phyloP scores from a whole-genome alignment of 208 protist species.

The Crithidia acanthocephali region DNA sequence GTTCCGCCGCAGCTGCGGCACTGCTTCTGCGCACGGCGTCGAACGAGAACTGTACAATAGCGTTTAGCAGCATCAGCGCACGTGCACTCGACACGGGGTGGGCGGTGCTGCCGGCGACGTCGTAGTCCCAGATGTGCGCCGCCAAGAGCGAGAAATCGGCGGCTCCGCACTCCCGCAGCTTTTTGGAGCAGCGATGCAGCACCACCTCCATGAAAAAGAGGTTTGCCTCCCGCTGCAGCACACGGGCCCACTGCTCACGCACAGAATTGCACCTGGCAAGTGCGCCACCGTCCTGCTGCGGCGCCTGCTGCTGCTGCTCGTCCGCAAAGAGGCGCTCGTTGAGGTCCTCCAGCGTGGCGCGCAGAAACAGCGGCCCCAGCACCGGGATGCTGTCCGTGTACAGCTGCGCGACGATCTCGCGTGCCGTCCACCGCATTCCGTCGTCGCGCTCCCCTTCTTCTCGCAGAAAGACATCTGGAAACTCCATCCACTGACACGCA shows the following conservation, averaged over 20 bases:
- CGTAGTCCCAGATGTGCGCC: slow-evolving; percentile 34
- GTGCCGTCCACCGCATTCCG: slow-evolving; percentile 42
- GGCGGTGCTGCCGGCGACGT: slow-evolving; percentile 29
- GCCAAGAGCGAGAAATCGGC: slow-evolving; percentile 41
- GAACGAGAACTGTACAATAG: slow-evolving; percentile 40
- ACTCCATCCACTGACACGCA: slow-evolving; percentile 31
- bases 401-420: slow-evolving; percentile 45
- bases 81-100: slow-evolving; percentile 44
- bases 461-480: slow-evolving; percentile 52
- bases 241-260: not conserved
- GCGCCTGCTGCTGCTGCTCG: not conserved
- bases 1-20: not conserved
- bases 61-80: slow-evolving; percentile 43
- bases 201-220: slow-evolving; percentile 60
- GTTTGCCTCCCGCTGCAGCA: slow-evolving; percentile 47
- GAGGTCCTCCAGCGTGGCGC: slow-evolving; percentile 40
- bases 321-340: slow-evolving; percentile 33
- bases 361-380: slow-evolving; percentile 55
- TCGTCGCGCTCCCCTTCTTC: slow-evolving; percentile 67
- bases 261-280: not conserved
- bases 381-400: slow-evolving; percentile 31
- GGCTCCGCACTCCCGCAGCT: slow-evolving; percentile 38
- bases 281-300: not conserved
- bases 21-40: not conserved
- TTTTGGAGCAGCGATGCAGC: slow-evolving; percentile 30